Evolutionary conservation across 2,329 filamentous ascomycete species (phyloP), one percentile per base, ranked within the genome.

Genomic region (Alternaria ethzedia): DNA sequence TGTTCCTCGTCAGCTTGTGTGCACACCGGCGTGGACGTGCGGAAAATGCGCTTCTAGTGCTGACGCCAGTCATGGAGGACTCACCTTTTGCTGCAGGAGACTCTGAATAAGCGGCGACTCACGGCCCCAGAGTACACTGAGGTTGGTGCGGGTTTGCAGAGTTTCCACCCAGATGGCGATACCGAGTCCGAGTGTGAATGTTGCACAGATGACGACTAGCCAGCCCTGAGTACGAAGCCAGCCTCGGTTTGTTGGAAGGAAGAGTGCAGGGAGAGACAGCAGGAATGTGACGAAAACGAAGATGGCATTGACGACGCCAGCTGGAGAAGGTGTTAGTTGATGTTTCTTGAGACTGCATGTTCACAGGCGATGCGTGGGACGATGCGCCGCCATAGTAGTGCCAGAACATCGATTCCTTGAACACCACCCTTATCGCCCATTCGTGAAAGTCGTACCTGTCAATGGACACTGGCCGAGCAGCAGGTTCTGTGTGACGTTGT

Each of bases 221-320:
- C 88, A 91, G 52, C 87, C 89, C 61, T 90, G 88, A 15, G 89
- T 66, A 78, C 93, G 92, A 71, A 95, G 85, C 88, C 89, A 92
- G 67, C 86, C 84, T 67, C 91, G 86, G 54, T 86, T 87, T 54
- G 85, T 87, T 6, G 88, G 87, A 63, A 91, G 87, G 66, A 90
- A 84, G 59, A 95, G 82, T n/a, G 88, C 91, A 4, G 91, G 91
- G 15, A 96, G 80, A 7, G 90, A 91, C 64, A 89, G 77, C 59
- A 90, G 72, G 79, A 93, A 93, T 23, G 90, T 89, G 71, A 88
- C 75, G 78, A 95, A 89, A 76, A 94, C 87, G 74, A 94, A 83
- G 72, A 89, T 84, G 65, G 89, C 87, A 78, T 94, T 94, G 75
- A 86, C 89, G 67, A 94, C 88, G 63, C 89, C 90, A 56, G 89